Evolutionary conservation across 352 stramenopile species (phyloP).

Genomic region (Halophytophthora polymorphica): DNA sequence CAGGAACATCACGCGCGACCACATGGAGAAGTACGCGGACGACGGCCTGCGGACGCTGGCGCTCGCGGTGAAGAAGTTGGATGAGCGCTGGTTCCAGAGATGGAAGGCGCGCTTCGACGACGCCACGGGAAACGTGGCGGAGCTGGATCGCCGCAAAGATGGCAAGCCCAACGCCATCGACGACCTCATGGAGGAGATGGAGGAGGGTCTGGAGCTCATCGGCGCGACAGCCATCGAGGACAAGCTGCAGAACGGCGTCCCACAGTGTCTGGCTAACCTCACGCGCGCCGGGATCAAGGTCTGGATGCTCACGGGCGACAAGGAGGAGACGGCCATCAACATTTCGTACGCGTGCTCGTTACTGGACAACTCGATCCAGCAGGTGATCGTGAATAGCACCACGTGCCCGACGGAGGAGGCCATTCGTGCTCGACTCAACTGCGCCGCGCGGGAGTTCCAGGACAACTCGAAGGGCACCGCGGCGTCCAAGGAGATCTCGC

Average conservation of each 20-base stretch:
- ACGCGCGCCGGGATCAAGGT: constrained; percentile 87
- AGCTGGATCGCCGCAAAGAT: constrained; percentile 80
- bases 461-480: constrained; percentile 44
- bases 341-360: constrained; percentile 90
- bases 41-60: constrained; percentile 85
- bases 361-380: constrained; percentile 85
- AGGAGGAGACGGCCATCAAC: constrained; percentile 94
- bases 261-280: constrained; percentile 81
- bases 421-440: constrained; percentile 30
- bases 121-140: constrained; percentile 53
- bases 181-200: constrained; percentile 68
- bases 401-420: constrained; percentile 51
- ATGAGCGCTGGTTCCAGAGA: constrained; percentile 50
- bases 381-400: constrained; percentile 63
- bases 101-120: constrained; percentile 73
- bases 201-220: constrained; percentile 78
- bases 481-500: constrained; percentile 48
- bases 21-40: constrained; percentile 81
- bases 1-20: constrained; percentile 54
- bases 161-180: constrained; percentile 67
- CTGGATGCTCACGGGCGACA: constrained; percentile 96
- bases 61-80: constrained; percentile 58
- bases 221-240: constrained; percentile 93
- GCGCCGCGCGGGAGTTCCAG: constrained; percentile 48
- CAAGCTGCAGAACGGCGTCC: constrained; percentile 90